phyloP scores from a whole-genome alignment of 352 stramenopile genomes.

The Discostella stelligera region DNA sequence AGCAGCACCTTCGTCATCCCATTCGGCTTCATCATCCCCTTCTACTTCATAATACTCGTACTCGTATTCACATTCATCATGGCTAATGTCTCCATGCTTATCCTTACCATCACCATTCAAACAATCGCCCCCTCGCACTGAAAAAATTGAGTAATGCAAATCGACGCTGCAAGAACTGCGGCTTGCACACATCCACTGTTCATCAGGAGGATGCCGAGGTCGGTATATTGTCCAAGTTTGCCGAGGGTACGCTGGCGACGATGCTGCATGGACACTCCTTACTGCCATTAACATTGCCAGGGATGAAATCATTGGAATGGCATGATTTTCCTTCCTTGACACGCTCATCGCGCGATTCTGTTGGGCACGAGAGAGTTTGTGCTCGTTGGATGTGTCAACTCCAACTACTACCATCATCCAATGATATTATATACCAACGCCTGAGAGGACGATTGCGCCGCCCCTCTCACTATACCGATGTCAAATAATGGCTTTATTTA shows the following conservation, averaged over 20 bases:
- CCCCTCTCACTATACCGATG: no score
- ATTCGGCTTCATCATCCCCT: slow-evolving; percentile 18
- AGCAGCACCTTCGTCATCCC: not conserved
- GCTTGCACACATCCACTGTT: not conserved
- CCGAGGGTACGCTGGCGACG: not conserved
- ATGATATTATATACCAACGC: no score
- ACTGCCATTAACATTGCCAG: not conserved
- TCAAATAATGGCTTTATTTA: no score
- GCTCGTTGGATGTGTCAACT: no score
- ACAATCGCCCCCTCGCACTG: not conserved
- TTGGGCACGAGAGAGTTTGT: no score
- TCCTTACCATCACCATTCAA: no score
- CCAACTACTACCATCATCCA: no score
- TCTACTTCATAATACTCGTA: slow-evolving; percentile 35
- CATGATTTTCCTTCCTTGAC: no score
- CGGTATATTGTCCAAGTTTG: not conserved
- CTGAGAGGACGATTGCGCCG: no score
- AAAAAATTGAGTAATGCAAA: not conserved
- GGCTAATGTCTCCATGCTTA: not conserved
- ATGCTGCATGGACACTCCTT: slow-evolving; percentile 1
- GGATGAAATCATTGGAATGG: not conserved
- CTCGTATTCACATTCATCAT: slow-evolving; percentile 30
- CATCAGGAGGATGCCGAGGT: not conserved
- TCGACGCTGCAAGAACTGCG: not conserved
- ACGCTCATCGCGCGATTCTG: no score